A percentile compares a stretch with the other conserved stretches of the same genome.
Conservation (phyloP, 2,329 filamentous ascomycete genomes). For the Catunica adiposa region DNA sequence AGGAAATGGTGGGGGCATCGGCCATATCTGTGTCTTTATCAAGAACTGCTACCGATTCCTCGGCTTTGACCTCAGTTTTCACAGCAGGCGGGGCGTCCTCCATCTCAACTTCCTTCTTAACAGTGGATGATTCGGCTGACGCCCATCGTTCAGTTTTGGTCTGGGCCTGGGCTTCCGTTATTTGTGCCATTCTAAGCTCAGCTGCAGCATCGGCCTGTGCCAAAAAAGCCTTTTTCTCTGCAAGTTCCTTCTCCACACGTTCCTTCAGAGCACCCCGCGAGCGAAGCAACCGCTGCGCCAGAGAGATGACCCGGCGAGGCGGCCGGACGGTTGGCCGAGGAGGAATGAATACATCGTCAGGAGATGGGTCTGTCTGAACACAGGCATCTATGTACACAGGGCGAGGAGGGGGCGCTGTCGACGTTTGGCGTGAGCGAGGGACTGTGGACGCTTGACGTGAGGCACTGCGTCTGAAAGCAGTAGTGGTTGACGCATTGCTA, state of each 20-base stretch:
- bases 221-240: background rate
- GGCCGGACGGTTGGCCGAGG: conserved; percentile 22
- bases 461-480: conserved; percentile 8
- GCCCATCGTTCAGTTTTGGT: too few species aligned
- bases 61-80: background rate
- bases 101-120: background rate
- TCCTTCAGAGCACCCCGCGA: background rate
- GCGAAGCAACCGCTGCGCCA: conserved; percentile 36
- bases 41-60: background rate
- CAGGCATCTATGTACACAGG: conserved; percentile 30
- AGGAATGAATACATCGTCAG: conserved; percentile 36
- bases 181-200: background rate
- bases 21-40: background rate
- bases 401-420: conserved; percentile 11
- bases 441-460: conserved; percentile 26
- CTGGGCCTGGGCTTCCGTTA: background rate
- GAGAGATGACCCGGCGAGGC: conserved; percentile 34
- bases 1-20: background rate
- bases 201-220: background rate
- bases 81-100: background rate
- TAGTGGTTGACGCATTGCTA: conserved; percentile 17
- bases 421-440: conserved; percentile 19
- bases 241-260: background rate
- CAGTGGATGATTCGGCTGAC: background rate
- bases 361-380: conserved; percentile 39